Percentiles rank a stretch among this genome's conserved stretches.
Evolutionary conservation across 2,329 filamentous ascomycete genomes (phyloP).

Genomic region (Penicillium nordicum): DNA sequence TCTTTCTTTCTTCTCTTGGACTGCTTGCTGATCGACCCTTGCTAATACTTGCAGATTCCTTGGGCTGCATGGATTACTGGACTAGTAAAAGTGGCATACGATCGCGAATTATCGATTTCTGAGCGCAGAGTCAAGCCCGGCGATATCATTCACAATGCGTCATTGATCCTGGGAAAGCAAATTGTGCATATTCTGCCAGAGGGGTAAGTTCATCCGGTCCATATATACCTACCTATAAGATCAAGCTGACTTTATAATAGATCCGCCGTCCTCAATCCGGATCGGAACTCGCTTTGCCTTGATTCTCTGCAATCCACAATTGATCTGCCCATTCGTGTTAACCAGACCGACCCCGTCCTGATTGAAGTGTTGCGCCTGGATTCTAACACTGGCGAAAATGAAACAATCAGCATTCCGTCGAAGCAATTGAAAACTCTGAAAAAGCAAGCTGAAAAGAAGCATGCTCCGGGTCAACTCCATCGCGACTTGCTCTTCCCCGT

Average conservation of each 20-base stretch:
- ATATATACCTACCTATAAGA: neutral
- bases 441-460: slow-evolving; percentile 62
- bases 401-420: slow-evolving; percentile 70
- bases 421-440: slow-evolving; percentile 73
- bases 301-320: slow-evolving; percentile 59
- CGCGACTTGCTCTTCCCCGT: slow-evolving; percentile 69
- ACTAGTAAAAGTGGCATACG: slow-evolving; percentile 77
- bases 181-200: slow-evolving; percentile 97
- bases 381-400: slow-evolving; percentile 73
- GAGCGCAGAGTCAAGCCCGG: slow-evolving; percentile 87
- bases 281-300: slow-evolving; percentile 76
- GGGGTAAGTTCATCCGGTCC: slow-evolving; percentile 54
- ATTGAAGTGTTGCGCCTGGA: slow-evolving; percentile 89
- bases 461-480: slow-evolving; percentile 49
- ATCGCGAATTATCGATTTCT: slow-evolving; percentile 89
- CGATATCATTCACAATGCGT: slow-evolving; percentile 84
- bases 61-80: slow-evolving; percentile 69
- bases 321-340: slow-evolving; percentile 81
- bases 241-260: slow-evolving; percentile 43
- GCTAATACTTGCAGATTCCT: slow-evolving; percentile 56
- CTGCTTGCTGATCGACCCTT: neutral
- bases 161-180: slow-evolving; percentile 90
- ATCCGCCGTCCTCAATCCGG: slow-evolving; percentile 82
- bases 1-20: slow-evolving; percentile 8
- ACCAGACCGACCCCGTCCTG: slow-evolving; percentile 82